Percentiles rank a stretch among this genome's conserved stretches.
Conservation (phyloP, 176 grass and related monocot genomes). For the Musa beccarii region DNA sequence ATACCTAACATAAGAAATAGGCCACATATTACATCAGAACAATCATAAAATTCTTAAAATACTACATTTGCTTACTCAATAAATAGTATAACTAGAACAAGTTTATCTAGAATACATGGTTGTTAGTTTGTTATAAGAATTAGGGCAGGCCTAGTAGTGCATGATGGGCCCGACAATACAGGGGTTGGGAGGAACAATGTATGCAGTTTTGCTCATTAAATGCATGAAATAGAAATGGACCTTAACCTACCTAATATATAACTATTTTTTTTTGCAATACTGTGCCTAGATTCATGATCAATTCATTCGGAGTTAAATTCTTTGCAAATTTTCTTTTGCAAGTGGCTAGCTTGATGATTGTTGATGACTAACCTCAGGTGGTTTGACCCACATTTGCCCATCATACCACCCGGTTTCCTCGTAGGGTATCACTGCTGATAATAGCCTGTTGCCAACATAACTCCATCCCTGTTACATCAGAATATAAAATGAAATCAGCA, state of each 20-base stretch:
- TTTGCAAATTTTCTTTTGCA: too few species aligned
- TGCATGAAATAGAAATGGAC: too few species aligned
- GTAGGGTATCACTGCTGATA: constrained; percentile 91
- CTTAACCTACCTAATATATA: too few species aligned
- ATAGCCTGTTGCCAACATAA: constrained; percentile 85
- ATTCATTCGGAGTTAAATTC: too few species aligned
- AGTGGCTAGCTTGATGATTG: not conserved
- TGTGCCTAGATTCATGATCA: too few species aligned
- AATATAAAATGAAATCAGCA: not conserved
- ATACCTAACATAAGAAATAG: constrained; percentile 33
- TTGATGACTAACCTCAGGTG: constrained; percentile 50
- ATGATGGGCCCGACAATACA: too few species aligned
- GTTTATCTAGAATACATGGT: too few species aligned
- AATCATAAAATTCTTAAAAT: not conserved
- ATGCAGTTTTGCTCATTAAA: too few species aligned
- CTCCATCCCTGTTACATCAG: constrained; percentile 63
- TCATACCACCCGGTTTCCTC: constrained; percentile 99
- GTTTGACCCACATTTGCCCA: constrained; percentile 96
- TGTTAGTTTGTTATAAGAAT: too few species aligned
- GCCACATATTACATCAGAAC: not conserved
- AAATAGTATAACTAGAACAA: not conserved
- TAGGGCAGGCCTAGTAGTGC: too few species aligned
- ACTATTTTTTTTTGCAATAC: too few species aligned
- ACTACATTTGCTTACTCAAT: not conserved
- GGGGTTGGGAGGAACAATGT: too few species aligned